A percentile compares a stretch with the other conserved stretches of the same genome.
Conservation (phyloP, 2,329 filamentous ascomycete genomes). For the Sarocladiaceae sp. region DNA sequence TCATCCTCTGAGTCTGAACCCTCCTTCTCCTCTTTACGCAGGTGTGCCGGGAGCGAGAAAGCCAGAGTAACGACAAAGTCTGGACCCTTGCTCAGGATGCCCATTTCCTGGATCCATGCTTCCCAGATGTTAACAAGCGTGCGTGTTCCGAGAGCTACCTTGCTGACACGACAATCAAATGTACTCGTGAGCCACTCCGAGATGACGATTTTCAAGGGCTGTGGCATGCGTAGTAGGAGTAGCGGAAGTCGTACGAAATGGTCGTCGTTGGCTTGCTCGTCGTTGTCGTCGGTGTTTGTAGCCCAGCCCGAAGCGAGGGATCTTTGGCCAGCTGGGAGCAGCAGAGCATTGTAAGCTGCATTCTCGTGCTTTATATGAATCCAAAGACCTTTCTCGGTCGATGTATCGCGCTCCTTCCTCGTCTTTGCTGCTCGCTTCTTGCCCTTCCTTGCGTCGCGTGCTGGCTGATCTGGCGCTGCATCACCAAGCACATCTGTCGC, state of each 20-base stretch:
- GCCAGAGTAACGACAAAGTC: conserved; percentile 47
- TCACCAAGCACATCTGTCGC: conserved; percentile 25
- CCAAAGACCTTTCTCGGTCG: conserved; percentile 29
- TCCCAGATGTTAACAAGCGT: conserved; percentile 46
- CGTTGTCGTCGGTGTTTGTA: conserved; percentile 1
- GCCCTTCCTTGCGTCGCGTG: not conserved
- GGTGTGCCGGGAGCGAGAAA: conserved; percentile 34
- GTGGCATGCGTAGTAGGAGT: conserved; percentile 49
- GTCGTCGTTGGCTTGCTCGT: conserved; percentile 12
- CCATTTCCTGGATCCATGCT: conserved; percentile 38
- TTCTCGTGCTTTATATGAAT: conserved; percentile 49
- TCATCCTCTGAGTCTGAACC: conserved; percentile 12
- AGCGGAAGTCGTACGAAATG: conserved; percentile 44
- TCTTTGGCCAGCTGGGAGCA: conserved; percentile 34
- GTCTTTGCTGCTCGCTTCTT: conserved; percentile 8
- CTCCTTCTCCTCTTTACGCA: conserved; percentile 14
- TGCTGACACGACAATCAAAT: conserved; percentile 51
- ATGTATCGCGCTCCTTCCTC: conserved; percentile 13
- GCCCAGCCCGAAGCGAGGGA: not conserved
- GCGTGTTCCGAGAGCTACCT: conserved; percentile 42
- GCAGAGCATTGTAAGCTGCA: conserved; percentile 41
- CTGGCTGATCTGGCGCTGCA: conserved; percentile 14
- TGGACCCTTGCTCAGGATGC: conserved; percentile 25
- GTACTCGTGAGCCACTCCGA: conserved; percentile 44
- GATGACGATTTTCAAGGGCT: conserved; percentile 41